Evolutionary conservation across 192 early-diverging fungal genomes (phyloP), one percentile per base, ranked within the genome.

Genomic region (Powellomyces hirtus): DNA sequence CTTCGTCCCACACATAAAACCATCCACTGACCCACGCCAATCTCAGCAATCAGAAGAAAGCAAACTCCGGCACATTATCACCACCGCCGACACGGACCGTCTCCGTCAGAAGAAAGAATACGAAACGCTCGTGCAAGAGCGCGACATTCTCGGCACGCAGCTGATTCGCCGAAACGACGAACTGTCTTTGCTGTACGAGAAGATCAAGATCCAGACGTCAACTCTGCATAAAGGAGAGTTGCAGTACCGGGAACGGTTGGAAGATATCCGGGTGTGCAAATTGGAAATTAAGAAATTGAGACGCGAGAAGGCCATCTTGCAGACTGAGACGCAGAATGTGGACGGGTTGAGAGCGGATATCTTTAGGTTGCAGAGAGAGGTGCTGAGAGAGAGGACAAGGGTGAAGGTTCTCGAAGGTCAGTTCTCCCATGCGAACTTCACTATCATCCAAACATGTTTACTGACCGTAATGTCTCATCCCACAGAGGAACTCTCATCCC

Each of bases 161-260:
- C 70, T 84, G 18, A 86, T 84, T 31, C 75, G 82, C 44, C 71
- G 81, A 4, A 86, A 86, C 58, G 84, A 86, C 59, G 84, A 86
- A 57, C 75, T 87, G 34, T 77, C 81, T 16, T 70, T 87, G 14
- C 68, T 87, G 0, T 85, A 87, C 62, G 85, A 87, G 62, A 87
- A 87, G 64, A 80, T 87, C 64, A 83, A 82, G 58, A 84, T 87
- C 63, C 85, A 87, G 57, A 80, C 79, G 0, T 83, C 81, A 4
- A 84, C 83, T 1, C 68, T 87, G 20, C 83, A 85, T 74, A 85
- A 85, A 64, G 85, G 85, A 29, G 85, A 87, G 67, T 75, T 83
- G 34, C 83, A 85, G 66, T 87, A 87, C 68, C 70, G 78, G 26
- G 85, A 87, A 70, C 58, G 85, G 31, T 68, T 85, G 38, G 83